Percentiles rank a stretch among this genome's conserved stretches.
Conservation (phyloP, 2,329 filamentous ascomycete species). For the Camillea tinctor region DNA sequence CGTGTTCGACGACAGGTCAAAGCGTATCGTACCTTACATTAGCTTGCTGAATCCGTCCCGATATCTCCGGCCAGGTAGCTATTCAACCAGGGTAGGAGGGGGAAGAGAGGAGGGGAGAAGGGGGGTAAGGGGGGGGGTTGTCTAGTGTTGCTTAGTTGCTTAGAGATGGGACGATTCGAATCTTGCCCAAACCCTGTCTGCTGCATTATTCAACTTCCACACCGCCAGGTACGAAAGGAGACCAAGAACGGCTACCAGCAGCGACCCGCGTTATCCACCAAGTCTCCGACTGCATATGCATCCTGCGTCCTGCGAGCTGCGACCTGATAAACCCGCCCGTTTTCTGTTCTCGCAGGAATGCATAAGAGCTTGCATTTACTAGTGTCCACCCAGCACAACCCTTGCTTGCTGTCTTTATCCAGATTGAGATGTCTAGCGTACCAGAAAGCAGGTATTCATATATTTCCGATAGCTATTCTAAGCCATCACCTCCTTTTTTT, state of each 20-base stretch:
- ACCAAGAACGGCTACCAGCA: background rate
- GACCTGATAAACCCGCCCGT: background rate
- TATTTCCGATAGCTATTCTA: background rate
- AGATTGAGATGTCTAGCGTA: background rate
- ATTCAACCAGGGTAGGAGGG: background rate
- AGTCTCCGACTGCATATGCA: background rate
- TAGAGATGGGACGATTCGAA: background rate
- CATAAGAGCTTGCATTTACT: background rate
- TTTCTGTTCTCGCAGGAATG: background rate
- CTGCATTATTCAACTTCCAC: background rate
- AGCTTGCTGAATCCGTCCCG: conserved; percentile 17
- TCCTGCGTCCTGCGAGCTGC: no score
- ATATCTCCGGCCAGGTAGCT: conserved; percentile 22
- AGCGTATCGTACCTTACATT: conserved; percentile 27
- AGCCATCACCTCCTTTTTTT: background rate
- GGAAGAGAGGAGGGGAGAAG: conserved; percentile 5
- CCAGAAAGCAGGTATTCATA: background rate
- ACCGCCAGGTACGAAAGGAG: background rate
- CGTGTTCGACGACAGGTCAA: conserved; percentile 10
- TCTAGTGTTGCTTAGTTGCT: background rate
- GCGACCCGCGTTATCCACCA: background rate
- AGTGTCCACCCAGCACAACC: background rate
- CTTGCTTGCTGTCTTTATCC: background rate
- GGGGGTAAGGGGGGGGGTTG: background rate
- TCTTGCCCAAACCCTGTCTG: background rate